Evolutionary conservation across 768 basidiomycete genomes (phyloP).

Genomic region (Lactarius hengduanensis): DNA sequence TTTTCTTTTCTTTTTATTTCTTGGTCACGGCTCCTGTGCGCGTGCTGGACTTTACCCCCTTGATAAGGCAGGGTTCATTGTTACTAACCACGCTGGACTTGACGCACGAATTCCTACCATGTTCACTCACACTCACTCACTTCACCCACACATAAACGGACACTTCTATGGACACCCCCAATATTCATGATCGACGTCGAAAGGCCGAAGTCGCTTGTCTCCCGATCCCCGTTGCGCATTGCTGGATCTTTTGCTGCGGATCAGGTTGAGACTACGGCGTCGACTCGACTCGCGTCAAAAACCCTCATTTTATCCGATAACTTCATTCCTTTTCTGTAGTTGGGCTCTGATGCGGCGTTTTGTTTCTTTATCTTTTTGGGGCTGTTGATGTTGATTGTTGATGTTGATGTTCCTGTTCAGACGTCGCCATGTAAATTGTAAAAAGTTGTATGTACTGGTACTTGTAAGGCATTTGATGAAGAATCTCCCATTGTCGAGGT

Average conservation of each 20-base stretch:
- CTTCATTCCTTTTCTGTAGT: not conserved
- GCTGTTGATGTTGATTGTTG: not conserved
- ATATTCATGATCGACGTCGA: not conserved
- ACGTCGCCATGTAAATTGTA: not conserved
- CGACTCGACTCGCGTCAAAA: not conserved
- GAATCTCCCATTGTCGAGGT: not conserved
- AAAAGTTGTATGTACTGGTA: not conserved
- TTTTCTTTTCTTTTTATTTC: not conserved
- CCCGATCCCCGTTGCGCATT: not conserved
- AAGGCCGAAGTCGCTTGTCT: not conserved
- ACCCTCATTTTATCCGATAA: not conserved
- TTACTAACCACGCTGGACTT: not conserved
- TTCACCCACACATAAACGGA: not conserved
- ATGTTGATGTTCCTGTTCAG: not conserved
- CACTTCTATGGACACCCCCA: not conserved
- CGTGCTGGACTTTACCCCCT: slow-evolving; percentile 13
- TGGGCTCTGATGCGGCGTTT: not conserved
- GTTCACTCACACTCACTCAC: not conserved
- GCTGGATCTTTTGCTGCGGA: not conserved
- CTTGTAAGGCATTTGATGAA: not conserved
- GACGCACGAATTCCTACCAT: not conserved
- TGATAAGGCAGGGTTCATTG: slow-evolving; percentile 6
- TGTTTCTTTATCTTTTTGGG: not conserved
- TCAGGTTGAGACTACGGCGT: slow-evolving; percentile 18
- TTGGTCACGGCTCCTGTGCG: slow-evolving; percentile 4